Base-by-base conservation (phyloP, 495 filamentous ascomycete genomes). In the Penicillium paxilli region DNA sequence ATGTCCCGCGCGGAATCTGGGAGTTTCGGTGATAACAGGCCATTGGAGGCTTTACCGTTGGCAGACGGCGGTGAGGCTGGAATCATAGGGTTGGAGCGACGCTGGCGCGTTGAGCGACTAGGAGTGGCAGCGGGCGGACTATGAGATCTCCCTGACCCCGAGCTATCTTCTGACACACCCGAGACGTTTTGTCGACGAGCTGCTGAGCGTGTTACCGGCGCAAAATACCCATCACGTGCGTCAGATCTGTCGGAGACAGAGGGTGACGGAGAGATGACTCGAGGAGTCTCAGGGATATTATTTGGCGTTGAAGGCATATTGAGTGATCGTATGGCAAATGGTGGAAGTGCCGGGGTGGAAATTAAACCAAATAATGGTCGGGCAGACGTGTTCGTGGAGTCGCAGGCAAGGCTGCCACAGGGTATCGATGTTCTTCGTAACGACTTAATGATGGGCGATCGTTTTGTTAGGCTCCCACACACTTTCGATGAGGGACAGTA, bases 201-300 rank as follows among this genome's bases (percentile, higher is more conserved):
- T 50, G 84, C 80, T 33, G 86, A 87, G 51, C 87, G 78, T 33
- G 85, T 89, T 33, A 80, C 72, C 10, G 87, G 87, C 17, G 78
- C 85, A 52, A 74, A 74, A 65, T 87, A 88, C 32, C 68, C 72
- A 54, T 83, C 79, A 52, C 64, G 69, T 61, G 70, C 60, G 41
- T 75, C 62, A 59, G 71, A 72, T 24, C 58, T 62, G 45, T 88
- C 85, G 49, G 85, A 84, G 12, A 83, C 78, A 2, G 86, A 80
- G 48, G 86, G 86, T 19, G 84, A 84, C 16, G 87, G 87, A 21
- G 87, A 88, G 52, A 86, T 88, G 59, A 90, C 82, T 59, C 86
- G 82, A 56, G 87, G 87, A 51, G 82, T 86, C 46, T 80, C 77
- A 47, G 87, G 87, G 25, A 86, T 73, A 46, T 70, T 62, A 41